Evolutionary conservation across 2,329 filamentous ascomycete genomes (phyloP).

Genomic region (Cadophora malorum): DNA sequence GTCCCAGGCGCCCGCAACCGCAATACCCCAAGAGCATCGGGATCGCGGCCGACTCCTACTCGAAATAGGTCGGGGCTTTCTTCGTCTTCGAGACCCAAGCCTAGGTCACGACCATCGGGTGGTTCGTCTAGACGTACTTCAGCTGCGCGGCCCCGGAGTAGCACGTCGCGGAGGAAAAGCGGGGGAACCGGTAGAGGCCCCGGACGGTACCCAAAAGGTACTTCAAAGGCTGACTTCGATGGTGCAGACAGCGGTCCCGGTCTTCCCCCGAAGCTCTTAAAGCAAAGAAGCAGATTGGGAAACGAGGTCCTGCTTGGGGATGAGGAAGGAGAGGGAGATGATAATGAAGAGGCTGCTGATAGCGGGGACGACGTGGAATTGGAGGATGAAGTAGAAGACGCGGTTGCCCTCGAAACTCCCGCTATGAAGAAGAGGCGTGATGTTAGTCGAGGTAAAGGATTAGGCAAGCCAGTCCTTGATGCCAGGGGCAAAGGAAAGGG

Average conservation of each 20-base stretch:
- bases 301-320: slow-evolving; percentile 44
- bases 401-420: slow-evolving; percentile 41
- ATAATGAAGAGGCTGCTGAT: slow-evolving; percentile 32
- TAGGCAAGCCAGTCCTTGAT: slow-evolving; percentile 42
- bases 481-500: slow-evolving; percentile 26
- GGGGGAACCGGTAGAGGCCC: slow-evolving; percentile 70
- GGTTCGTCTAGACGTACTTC: slow-evolving; percentile 38
- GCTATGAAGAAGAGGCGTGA: slow-evolving; percentile 34
- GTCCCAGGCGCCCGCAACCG: slow-evolving; percentile 58
- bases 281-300: slow-evolving; percentile 43
- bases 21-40: slow-evolving; percentile 42
- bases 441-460: slow-evolving; percentile 34
- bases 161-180: slow-evolving; percentile 58
- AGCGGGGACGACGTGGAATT: slow-evolving; percentile 32
- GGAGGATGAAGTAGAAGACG: slow-evolving; percentile 38
- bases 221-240: slow-evolving; percentile 71
- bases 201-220: slow-evolving; percentile 71
- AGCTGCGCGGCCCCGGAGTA: slow-evolving; percentile 40
- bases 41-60: slow-evolving; percentile 34
- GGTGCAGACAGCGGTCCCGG: slow-evolving; percentile 71
- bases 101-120: slow-evolving; percentile 36
- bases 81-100: slow-evolving; percentile 32
- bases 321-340: slow-evolving; percentile 36
- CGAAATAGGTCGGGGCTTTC: slow-evolving; percentile 33
- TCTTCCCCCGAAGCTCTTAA: slow-evolving; percentile 57